Evolutionary conservation across 148 eudicot genomes (phyloP).

Genomic region (Talinum fruticosum): DNA sequence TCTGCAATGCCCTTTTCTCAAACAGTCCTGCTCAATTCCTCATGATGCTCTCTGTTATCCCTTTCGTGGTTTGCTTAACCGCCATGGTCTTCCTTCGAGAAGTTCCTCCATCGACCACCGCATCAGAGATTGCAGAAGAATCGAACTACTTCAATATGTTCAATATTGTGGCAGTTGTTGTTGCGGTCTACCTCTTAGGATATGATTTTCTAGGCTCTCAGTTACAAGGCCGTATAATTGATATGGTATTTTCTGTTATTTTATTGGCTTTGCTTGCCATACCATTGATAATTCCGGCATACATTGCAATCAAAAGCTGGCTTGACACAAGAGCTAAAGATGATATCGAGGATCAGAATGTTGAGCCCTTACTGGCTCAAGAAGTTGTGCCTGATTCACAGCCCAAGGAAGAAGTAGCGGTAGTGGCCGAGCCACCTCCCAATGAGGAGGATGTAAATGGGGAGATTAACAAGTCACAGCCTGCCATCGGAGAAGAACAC

Average conservation of each 20-base stretch:
- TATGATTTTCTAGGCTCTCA: slow-evolving; percentile 49
- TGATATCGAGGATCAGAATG: slow-evolving; percentile 36
- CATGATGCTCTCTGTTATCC: slow-evolving; percentile 53
- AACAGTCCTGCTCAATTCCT: slow-evolving; percentile 57
- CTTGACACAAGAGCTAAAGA: slow-evolving; percentile 16
- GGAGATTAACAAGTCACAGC: slow-evolving; percentile 31
- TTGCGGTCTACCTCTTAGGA: slow-evolving; percentile 55
- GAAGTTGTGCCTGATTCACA: slow-evolving; percentile 21
- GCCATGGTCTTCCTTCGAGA: slow-evolving; percentile 71
- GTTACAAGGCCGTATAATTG: slow-evolving; percentile 25
- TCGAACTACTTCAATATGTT: slow-evolving; percentile 46
- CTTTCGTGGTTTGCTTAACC: slow-evolving; percentile 51
- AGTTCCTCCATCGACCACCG: slow-evolving; percentile 44
- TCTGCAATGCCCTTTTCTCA: slow-evolving; percentile 58
- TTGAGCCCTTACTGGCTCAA: slow-evolving; percentile 45
- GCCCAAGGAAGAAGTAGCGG: slow-evolving; percentile 12
- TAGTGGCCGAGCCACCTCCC: slow-evolving; percentile 13
- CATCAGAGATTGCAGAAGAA: slow-evolving; percentile 42
- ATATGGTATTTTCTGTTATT: slow-evolving; percentile 37
- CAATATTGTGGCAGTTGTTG: slow-evolving; percentile 51
- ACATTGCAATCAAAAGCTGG: slow-evolving; percentile 36
- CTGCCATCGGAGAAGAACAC: slow-evolving; percentile 85
- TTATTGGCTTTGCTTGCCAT: slow-evolving; percentile 54
- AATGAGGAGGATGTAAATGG: slow-evolving; percentile 16
- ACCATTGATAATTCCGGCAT: slow-evolving; percentile 53